Percentiles rank a stretch among this genome's conserved stretches.
These are phyloP conservation scores for Tetrapisispora iriomotensis DNA, from an alignment of 805 yeast genomes.

Conservation along the genomic window DNA sequence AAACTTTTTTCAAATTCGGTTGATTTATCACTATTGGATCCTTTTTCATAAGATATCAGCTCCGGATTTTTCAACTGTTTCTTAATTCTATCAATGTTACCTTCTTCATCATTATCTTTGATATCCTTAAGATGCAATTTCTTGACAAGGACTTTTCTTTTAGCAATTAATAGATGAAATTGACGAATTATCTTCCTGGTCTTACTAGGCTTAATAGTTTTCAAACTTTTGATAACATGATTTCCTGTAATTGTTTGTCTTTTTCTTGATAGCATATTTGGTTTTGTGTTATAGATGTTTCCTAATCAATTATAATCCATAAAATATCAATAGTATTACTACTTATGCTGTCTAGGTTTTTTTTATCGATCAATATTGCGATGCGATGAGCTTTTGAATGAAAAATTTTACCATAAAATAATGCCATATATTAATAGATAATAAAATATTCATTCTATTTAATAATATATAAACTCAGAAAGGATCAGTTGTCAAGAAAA, in stretches of 20 bases:
- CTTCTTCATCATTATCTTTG: conserved; percentile 11
- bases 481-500: no score
- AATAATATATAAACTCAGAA: no score
- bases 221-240: conserved; percentile 22
- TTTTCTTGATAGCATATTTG: conserved; percentile 19
- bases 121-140: conserved; percentile 19
- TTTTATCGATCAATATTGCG: no score
- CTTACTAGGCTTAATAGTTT: conserved; percentile 50
- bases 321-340: no score
- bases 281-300: background rate
- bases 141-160: conserved; percentile 34
- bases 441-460: no score
- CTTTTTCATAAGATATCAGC: background rate
- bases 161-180: conserved; percentile 62
- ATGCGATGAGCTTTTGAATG: conserved; percentile 9
- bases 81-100: conserved; percentile 17
- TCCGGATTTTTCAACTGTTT: background rate
- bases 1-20: conserved; percentile 9
- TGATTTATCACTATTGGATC: background rate
- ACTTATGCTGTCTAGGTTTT: no score
- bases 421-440: no score
- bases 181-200: conserved; percentile 70
- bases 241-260: conserved; percentile 30
- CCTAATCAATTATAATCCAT: background rate
- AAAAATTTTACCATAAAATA: background rate